These are phyloP conservation scores for Entomortierella chlamydospora DNA, from an alignment of 192 early-diverging fungal genomes.

Conservation along the genomic window DNA sequence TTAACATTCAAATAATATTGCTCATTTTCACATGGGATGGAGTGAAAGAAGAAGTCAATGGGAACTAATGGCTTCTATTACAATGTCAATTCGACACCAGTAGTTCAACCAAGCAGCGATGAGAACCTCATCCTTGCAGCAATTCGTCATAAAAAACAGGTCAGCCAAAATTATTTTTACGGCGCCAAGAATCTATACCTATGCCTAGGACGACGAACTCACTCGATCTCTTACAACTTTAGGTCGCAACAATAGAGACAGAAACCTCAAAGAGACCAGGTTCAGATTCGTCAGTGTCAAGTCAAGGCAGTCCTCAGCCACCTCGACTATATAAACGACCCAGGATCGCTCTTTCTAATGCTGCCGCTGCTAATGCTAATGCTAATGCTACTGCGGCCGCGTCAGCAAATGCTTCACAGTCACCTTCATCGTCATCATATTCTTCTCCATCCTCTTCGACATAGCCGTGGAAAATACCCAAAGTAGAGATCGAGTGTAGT, in stretches of 20 bases:
- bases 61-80: background rate
- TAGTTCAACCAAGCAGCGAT: slow-evolving; percentile 35
- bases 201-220: too few relatives aligned
- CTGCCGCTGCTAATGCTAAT: background rate
- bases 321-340: slow-evolving; percentile 36
- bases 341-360: slow-evolving; percentile 35
- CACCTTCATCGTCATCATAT: background rate
- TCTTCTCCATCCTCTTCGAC: background rate
- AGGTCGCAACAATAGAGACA: background rate
- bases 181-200: too few relatives aligned
- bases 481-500: too few relatives aligned
- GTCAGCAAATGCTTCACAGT: background rate
- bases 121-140: slow-evolving; percentile 42
- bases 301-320: slow-evolving; percentile 3
- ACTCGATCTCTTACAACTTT: too few relatives aligned
- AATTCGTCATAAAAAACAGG: slow-evolving; percentile 39
- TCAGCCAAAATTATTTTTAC: background rate
- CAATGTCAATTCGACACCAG: background rate
- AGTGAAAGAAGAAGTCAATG: too few relatives aligned
- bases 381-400: background rate
- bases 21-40: too few relatives aligned
- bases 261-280: slow-evolving; percentile 21
- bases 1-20: background rate
- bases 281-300: slow-evolving; percentile 2
- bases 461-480: too few relatives aligned